Evolutionary conservation across 345 rosid genomes (phyloP).

Genomic region (Stellera chamaejasme): DNA sequence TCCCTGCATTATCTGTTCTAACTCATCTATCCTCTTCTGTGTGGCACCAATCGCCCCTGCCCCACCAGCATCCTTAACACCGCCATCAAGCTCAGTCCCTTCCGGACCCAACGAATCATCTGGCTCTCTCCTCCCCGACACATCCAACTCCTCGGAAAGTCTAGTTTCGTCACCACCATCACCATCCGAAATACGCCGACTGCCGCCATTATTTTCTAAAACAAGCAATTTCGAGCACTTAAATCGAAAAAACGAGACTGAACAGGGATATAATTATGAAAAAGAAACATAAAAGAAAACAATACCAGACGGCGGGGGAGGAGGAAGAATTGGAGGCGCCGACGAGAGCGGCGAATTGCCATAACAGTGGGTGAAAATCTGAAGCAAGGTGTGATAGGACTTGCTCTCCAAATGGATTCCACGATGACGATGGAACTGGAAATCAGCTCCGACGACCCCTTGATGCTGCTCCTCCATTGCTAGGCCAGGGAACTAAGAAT

Average conservation of each 20-base stretch:
- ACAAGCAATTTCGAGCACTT: neutral
- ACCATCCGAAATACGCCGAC: neutral
- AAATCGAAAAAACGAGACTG: neutral
- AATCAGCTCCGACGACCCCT: constrained; percentile 1
- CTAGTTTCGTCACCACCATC: neutral
- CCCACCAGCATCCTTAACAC: constrained; percentile 9
- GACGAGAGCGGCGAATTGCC: constrained; percentile 29
- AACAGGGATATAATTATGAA: neutral
- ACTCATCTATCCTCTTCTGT: constrained; percentile 19
- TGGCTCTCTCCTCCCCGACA: constrained; percentile 7
- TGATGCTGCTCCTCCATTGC: constrained; percentile 23
- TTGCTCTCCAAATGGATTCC: constrained; percentile 30
- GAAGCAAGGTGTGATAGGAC: constrained; percentile 34
- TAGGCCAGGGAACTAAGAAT: too few relatives aligned
- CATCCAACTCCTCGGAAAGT: constrained; percentile 13
- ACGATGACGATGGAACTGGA: constrained; percentile 14
- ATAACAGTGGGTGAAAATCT: constrained; percentile 37
- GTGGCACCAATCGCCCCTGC: constrained; percentile 10
- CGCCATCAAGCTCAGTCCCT: constrained; percentile 9
- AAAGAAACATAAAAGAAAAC: constrained; percentile 1
- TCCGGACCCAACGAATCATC: constrained; percentile 11
- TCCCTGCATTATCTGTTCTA: constrained; percentile 20
- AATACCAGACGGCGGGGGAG: constrained; percentile 22
- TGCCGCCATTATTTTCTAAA: constrained; percentile 16
- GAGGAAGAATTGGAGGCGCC: constrained; percentile 27